A percentile compares a stretch with the other conserved stretches of the same genome.
phyloP scores from a whole-genome alignment of 495 filamentous ascomycete genomes.

The Copromyces sp. region DNA sequence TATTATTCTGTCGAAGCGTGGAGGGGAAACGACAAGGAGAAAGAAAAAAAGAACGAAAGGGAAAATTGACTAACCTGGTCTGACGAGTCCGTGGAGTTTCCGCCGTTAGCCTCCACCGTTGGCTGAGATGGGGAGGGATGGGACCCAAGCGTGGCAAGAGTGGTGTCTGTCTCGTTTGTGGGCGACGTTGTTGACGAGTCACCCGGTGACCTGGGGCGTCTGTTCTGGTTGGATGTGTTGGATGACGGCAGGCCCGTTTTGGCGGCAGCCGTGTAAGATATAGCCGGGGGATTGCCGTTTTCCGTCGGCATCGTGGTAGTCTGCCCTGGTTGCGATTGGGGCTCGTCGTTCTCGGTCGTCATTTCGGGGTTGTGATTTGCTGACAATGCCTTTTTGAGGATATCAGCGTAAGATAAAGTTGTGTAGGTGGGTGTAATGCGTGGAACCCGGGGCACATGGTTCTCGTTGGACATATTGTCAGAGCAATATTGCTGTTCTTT shows the following conservation, averaged over 20 bases:
- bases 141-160: background rate
- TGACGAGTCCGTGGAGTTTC: background rate
- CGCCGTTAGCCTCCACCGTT: background rate
- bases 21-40: background rate
- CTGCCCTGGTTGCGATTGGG: background rate
- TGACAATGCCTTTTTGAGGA: background rate
- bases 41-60: no score
- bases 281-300: background rate
- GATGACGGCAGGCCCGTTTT: background rate
- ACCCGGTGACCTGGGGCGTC: background rate
- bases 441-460: background rate
- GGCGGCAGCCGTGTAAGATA: background rate
- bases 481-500: background rate
- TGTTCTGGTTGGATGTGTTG: background rate
- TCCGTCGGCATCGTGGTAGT: background rate
- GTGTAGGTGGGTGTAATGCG: background rate
- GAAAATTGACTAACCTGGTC: background rate
- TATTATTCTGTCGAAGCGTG: background rate
- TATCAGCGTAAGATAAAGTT: background rate
- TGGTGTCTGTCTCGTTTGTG: background rate
- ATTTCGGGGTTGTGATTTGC: background rate
- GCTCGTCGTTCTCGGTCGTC: background rate
- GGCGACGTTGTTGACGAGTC: background rate
- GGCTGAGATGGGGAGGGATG: background rate
- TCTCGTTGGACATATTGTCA: background rate